Evolutionary conservation across 2,329 filamentous ascomycete genomes (phyloP).

Genomic region (Fusarium gaditjirri): DNA sequence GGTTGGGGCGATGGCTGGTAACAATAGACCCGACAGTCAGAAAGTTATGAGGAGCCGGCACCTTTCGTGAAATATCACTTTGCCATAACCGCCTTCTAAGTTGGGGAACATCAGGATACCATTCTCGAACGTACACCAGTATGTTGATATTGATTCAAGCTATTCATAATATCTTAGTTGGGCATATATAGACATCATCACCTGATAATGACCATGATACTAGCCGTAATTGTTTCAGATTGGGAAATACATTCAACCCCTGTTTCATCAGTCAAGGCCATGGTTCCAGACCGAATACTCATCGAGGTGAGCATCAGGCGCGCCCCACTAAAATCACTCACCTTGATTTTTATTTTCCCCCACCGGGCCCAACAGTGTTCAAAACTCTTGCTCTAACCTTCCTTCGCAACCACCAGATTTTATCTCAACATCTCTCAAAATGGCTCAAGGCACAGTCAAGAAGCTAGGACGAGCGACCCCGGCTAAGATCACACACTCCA

Average conservation of each 20-base stretch:
- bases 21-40: neutral
- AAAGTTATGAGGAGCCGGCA: neutral
- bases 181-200: neutral
- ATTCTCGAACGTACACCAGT: conserved; percentile 11
- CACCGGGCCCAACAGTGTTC: neutral
- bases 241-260: neutral
- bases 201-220: neutral
- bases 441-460: conserved; percentile 67
- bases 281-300: neutral
- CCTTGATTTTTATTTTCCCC: conserved; percentile 35
- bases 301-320: conserved; percentile 23
- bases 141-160: conserved; percentile 28
- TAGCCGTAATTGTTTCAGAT: neutral
- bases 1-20: conserved; percentile 76
- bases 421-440: conserved; percentile 40
- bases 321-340: conserved; percentile 31
- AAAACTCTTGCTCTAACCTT: conserved; percentile 50
- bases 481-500: conserved; percentile 55
- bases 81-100: conserved; percentile 1
- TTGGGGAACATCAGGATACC: conserved; percentile 35
- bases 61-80: neutral
- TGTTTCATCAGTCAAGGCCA: neutral
- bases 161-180: neutral
- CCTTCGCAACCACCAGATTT: neutral
- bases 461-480: conserved; percentile 55